These are phyloP conservation scores for Tricholoma furcatifolium DNA, from an alignment of 768 basidiomycete species.

Conservation along the genomic window DNA sequence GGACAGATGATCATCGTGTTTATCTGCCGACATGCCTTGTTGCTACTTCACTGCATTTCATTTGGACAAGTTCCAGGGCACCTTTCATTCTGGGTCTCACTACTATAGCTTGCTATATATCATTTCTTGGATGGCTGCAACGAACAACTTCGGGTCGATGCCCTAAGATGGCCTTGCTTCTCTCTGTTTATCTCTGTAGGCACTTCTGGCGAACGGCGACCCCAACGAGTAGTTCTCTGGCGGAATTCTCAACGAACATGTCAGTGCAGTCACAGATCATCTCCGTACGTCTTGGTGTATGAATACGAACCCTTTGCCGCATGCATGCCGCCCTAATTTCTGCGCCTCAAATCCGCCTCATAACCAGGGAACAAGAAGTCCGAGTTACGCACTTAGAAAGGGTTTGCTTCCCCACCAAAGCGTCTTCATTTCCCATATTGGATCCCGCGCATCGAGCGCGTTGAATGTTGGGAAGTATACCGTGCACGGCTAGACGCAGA, in stretches of 20 bases:
- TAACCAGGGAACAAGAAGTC: not conserved
- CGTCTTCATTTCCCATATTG: slow-evolving; percentile 2
- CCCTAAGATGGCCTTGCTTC: too few species aligned
- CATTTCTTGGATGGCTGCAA: too few species aligned
- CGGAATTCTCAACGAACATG: not conserved
- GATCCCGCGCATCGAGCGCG: not conserved
- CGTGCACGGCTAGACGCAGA: not conserved
- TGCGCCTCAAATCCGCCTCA: slow-evolving; percentile 4
- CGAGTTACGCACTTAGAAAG: not conserved
- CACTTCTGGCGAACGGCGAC: too few species aligned
- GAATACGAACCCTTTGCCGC: not conserved
- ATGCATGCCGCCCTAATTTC: not conserved
- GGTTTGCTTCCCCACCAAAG: not conserved
- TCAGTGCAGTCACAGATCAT: not conserved
- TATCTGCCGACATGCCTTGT: too few species aligned
- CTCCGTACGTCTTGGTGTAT: not conserved
- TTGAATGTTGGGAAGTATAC: not conserved
- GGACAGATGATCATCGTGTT: too few species aligned
- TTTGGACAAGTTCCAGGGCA: too few species aligned
- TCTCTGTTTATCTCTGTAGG: too few species aligned
- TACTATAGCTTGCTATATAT: too few species aligned
- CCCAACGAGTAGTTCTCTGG: not conserved
- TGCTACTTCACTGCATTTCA: too few species aligned
- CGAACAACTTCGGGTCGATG: too few species aligned
- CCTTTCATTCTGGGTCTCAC: too few species aligned